These are phyloP conservation scores for Trametes hirsuta DNA, from an alignment of 1,284 basidiomycete species.

Conservation along the genomic window DNA sequence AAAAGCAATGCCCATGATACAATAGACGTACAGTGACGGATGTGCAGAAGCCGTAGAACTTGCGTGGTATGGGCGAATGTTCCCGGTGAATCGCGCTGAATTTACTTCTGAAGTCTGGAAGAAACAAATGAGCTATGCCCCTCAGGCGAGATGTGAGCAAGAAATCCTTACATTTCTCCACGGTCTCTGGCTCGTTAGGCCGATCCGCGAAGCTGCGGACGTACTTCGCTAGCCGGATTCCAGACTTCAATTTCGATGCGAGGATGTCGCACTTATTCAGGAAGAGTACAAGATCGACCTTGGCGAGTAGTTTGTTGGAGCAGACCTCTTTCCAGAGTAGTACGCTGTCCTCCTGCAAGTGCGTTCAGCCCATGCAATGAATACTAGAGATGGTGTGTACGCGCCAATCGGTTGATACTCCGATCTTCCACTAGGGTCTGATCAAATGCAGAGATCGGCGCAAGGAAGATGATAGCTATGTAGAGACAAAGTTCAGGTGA, in stretches of 20 bases:
- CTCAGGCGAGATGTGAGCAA: background rate
- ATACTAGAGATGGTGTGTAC: slow-evolving; percentile 28
- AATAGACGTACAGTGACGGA: slow-evolving; percentile 63
- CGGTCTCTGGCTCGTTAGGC: slow-evolving; percentile 70
- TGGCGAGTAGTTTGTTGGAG: slow-evolving; percentile 70
- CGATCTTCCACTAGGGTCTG: slow-evolving; percentile 73
- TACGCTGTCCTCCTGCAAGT: slow-evolving; percentile 72
- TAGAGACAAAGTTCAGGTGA: background rate
- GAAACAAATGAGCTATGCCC: background rate
- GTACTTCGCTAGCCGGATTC: slow-evolving; percentile 66
- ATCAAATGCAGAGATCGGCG: slow-evolving; percentile 80
- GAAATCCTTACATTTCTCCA: slow-evolving; percentile 61
- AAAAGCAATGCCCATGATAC: background rate
- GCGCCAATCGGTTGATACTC: slow-evolving; percentile 69
- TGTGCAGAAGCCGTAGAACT: slow-evolving; percentile 80
- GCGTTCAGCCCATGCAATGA: background rate
- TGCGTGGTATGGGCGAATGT: slow-evolving; percentile 72
- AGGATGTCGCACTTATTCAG: slow-evolving; percentile 83
- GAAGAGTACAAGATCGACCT: slow-evolving; percentile 76
- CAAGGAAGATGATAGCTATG: slow-evolving; percentile 76
- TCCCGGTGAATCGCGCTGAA: slow-evolving; percentile 79
- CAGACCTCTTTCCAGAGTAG: slow-evolving; percentile 79
- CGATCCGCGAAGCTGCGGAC: slow-evolving; percentile 76
- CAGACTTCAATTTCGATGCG: slow-evolving; percentile 62
- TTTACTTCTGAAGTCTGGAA: slow-evolving; percentile 70